These are phyloP conservation scores for Coprinopsis marcescibilis DNA, from an alignment of 768 basidiomycete genomes.

Conservation along the genomic window DNA sequence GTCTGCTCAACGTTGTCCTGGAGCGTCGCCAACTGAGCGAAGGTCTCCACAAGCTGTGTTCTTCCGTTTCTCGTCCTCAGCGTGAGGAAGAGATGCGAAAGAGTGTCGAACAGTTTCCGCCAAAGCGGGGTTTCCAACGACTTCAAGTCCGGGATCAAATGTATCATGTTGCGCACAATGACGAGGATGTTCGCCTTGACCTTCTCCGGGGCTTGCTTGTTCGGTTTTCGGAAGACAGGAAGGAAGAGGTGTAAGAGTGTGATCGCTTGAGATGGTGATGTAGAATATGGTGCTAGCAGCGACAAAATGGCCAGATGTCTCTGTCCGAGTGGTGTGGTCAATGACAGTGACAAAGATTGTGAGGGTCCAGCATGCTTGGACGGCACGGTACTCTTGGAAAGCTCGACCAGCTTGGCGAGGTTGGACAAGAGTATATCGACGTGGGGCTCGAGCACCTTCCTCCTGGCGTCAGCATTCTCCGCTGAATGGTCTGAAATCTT, in stretches of 20 bases:
- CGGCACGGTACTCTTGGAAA: conserved; percentile 41
- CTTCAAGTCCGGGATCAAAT: conserved; percentile 57
- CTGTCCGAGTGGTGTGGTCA: conserved; percentile 65
- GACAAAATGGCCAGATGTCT: conserved; percentile 82
- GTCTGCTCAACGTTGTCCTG: conserved; percentile 22
- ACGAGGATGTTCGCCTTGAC: conserved; percentile 77
- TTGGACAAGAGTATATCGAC: conserved; percentile 66
- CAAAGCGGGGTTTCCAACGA: conserved; percentile 39
- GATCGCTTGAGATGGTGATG: conserved; percentile 64
- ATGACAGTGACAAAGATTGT: conserved; percentile 14
- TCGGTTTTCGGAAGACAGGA: conserved; percentile 74
- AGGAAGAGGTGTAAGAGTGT: conserved; percentile 67
- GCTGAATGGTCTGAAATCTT: conserved; percentile 52
- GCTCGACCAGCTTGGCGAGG: conserved; percentile 63
- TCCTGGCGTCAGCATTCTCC: conserved; percentile 43
- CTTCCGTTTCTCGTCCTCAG: conserved; percentile 70
- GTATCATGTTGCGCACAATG: conserved; percentile 61
- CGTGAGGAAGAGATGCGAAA: conserved; percentile 74
- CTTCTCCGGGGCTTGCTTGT: conserved; percentile 76
- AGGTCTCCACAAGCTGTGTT: conserved; percentile 59
- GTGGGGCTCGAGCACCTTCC: conserved; percentile 59
- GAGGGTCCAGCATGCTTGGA: not conserved
- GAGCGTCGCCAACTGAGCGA: conserved; percentile 43
- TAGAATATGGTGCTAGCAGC: conserved; percentile 67
- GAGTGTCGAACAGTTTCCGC: conserved; percentile 50